These are phyloP conservation scores for Yarrowia alimentaria DNA, from an alignment of 805 yeast species.

Conservation along the genomic window DNA sequence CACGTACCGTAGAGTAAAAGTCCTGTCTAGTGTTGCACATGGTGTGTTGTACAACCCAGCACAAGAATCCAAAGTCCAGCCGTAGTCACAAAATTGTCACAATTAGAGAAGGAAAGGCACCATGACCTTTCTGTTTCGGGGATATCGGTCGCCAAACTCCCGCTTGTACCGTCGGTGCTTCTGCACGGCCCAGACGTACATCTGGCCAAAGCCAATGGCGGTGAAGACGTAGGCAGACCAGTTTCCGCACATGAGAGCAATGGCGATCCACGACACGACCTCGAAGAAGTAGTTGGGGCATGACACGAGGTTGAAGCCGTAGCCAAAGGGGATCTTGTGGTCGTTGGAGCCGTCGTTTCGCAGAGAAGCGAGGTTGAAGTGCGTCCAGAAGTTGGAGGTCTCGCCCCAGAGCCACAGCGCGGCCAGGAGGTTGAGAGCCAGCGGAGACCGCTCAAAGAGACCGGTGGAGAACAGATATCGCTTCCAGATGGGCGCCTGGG, in stretches of 20 bases:
- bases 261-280: constrained; percentile 67
- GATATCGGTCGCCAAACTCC: constrained; percentile 76
- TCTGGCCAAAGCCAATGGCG: constrained; percentile 69
- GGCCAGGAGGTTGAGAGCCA: constrained; percentile 29
- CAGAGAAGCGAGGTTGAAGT: constrained; percentile 56
- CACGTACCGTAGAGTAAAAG: no score
- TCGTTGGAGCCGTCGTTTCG: constrained; percentile 57
- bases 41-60: no score
- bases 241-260: constrained; percentile 71
- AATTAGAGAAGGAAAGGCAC: constrained; percentile 71
- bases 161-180: constrained; percentile 68
- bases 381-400: constrained; percentile 69
- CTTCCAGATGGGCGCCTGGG: constrained; percentile 29
- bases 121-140: constrained; percentile 71
- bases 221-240: constrained; percentile 73
- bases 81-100: no score
- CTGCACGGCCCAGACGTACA: constrained; percentile 89
- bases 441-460: constrained; percentile 25
- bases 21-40: no score
- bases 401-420: constrained; percentile 52
- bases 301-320: constrained; percentile 75
- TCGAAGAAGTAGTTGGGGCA: constrained; percentile 96
- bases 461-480: constrained; percentile 34
- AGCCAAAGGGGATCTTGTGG: constrained; percentile 76
- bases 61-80: no score